Base-by-base conservation (phyloP, 1,284 basidiomycete genomes). In the Sporisorium graminicola region DNA sequence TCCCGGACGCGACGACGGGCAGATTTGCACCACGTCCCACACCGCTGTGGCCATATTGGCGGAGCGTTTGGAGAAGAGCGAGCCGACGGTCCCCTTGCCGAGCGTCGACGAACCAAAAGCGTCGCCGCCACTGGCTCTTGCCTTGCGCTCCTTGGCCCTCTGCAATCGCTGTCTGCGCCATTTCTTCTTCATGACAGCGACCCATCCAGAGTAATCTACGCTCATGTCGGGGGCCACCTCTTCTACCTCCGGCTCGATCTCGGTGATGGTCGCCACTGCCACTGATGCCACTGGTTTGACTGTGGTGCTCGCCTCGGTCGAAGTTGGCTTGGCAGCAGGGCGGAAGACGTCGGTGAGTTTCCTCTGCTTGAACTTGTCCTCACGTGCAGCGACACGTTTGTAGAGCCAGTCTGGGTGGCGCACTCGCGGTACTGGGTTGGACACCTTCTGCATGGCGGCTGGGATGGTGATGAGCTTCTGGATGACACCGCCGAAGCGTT, bases 381-480 rank as follows among this genome's bases (percentile, higher is more conserved):
- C 91, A 22, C 92, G 90, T 3, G 92, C 92, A 8, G 92, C 92
- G 18, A 99, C 93, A 35, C 97, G 90, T 59, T 93, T 91, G 87
- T 94, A 92, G 42, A 99, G 89, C 97, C 97, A 99, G 86, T 99
- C 97, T 0, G 97, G 97, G 87, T 99, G 97, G 14, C 92, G 91
- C 68, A 99, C 92, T 22, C 97, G 91, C 14, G 96, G 94, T 1
- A 99, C 97, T 0, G 97, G 97, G 84, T 99, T 99, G 12, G 92
- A 87, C 42, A 99, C 93, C 83, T 95, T 95, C 86, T 99, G 97
- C 90, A 99, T 93, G 0, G 97, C 97, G 5, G 97, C 97, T 9
- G 97, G 97, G 80, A 99, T 99, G 3, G 97, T 99, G 87, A 99
- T 99, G 60, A 99, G 89, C 85, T 99, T 99, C 87, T 99, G 97